Evolutionary conservation across 108 stramenopile species (phyloP).

Genomic region (Aurantiochytrium sp.): DNA sequence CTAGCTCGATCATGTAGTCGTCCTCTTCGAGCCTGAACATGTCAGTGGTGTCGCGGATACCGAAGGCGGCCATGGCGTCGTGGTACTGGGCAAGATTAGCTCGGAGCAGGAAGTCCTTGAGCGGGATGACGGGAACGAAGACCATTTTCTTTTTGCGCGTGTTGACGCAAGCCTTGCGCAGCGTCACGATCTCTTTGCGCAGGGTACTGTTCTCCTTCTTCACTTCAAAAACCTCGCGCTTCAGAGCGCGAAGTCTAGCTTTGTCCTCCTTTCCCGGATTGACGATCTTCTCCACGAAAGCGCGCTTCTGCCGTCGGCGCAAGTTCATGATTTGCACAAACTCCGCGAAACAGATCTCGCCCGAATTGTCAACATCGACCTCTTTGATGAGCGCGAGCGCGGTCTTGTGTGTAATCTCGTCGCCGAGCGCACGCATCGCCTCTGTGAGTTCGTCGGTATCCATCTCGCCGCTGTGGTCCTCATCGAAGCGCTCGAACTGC

Average conservation of each 20-base stretch:
- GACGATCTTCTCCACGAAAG: neutral
- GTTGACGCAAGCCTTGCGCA: neutral
- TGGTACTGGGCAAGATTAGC: neutral
- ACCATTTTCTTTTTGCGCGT: neutral
- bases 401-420: neutral
- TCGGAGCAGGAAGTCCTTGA: neutral
- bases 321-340: neutral
- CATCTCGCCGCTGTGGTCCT: constrained; percentile 27
- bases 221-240: neutral
- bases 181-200: neutral
- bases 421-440: constrained; percentile 1
- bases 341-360: constrained; percentile 15
- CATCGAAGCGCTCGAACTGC: neutral
- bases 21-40: constrained; percentile 1
- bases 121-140: neutral
- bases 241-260: neutral
- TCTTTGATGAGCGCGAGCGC: neutral
- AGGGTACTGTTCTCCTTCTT: constrained; percentile 9
- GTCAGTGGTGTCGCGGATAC: neutral
- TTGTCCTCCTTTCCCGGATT: neutral
- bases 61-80: neutral
- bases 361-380: constrained; percentile 11
- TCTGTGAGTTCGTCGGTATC: neutral
- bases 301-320: neutral
- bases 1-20: neutral